phyloP scores from a whole-genome alignment of 257 asterid genomes.

The Scutellaria galericulata region DNA sequence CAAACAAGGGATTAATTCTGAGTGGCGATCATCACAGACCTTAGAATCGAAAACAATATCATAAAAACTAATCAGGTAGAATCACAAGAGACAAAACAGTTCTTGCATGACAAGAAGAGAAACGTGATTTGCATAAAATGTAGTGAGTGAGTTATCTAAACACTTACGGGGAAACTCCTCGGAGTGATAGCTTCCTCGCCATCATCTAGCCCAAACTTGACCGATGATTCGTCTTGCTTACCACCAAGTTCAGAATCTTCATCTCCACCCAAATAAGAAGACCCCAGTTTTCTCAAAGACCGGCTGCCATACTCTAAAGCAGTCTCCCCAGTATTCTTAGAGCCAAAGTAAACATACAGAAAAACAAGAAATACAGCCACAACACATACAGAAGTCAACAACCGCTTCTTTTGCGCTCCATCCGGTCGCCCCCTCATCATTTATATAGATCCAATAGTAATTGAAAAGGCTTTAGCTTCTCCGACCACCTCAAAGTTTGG shows the following conservation, averaged over 20 bases:
- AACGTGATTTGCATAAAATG: conserved; percentile 24
- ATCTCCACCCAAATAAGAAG: conserved; percentile 87
- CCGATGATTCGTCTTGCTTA: conserved; percentile 63
- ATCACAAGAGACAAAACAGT: conserved; percentile 13
- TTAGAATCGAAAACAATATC: conserved; percentile 33
- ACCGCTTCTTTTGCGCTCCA: conserved; percentile 78
- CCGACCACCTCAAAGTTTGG: conserved; percentile 31
- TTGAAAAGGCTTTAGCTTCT: conserved; percentile 41
- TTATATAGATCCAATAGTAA: conserved; percentile 40
- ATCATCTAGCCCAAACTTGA: conserved; percentile 66
- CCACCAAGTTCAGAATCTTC: conserved; percentile 74
- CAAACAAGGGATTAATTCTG: conserved; percentile 96
- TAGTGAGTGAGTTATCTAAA: conserved; percentile 21
- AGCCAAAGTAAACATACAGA: conserved; percentile 73
- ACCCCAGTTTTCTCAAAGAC: conserved; percentile 82
- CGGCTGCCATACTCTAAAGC: conserved; percentile 90
- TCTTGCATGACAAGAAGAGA: conserved; percentile 10
- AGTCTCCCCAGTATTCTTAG: conserved; percentile 80
- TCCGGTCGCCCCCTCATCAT: conserved; percentile 90
- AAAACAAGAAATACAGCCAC: conserved; percentile 63
- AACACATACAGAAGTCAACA: conserved; percentile 60
- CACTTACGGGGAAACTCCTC: conserved; percentile 83
- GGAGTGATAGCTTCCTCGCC: conserved; percentile 63
- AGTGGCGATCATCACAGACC: conserved; percentile 99
- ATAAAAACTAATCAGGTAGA: conserved; percentile 23